A percentile compares a stretch with the other conserved stretches of the same genome.
Evolutionary conservation across 768 basidiomycete species (phyloP).

Genomic region (Amanita polypyramis): DNA sequence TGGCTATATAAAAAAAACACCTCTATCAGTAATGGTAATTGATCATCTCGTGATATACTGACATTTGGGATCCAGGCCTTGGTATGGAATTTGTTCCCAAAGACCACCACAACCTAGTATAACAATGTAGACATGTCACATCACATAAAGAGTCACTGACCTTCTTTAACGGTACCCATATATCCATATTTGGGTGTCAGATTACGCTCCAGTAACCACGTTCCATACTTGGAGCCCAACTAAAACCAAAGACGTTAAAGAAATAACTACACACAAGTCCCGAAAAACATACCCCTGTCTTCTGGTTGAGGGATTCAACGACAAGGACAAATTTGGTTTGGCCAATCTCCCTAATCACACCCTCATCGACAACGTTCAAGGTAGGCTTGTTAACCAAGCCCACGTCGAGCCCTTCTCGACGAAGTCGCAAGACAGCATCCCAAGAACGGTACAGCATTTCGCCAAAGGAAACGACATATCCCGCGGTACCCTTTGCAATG

Average conservation of each 20-base stretch:
- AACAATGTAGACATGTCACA: slow-evolving; percentile 10
- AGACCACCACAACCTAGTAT: slow-evolving; percentile 53
- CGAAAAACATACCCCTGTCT: slow-evolving; percentile 54
- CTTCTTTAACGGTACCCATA: slow-evolving; percentile 72
- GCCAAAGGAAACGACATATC: slow-evolving; percentile 79
- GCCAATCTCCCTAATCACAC: slow-evolving; percentile 66
- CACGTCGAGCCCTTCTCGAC: slow-evolving; percentile 66
- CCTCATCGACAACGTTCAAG: slow-evolving; percentile 75
- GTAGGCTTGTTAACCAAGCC: slow-evolving; percentile 83
- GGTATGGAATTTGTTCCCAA: slow-evolving; percentile 76
- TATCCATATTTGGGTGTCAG: slow-evolving; percentile 76
- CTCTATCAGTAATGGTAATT: slow-evolving; percentile 6
- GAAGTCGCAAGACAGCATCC: slow-evolving; percentile 71
- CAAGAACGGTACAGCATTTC: slow-evolving; percentile 80
- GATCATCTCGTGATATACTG: slow-evolving; percentile 17
- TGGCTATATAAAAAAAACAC: slow-evolving; percentile 29
- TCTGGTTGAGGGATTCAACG: slow-evolving; percentile 80
- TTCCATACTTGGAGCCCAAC: slow-evolving; percentile 78
- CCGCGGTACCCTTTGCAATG: slow-evolving; percentile 65
- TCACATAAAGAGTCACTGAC: slow-evolving; percentile 18
- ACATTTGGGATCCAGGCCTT: slow-evolving; percentile 75
- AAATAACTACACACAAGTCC: neutral
- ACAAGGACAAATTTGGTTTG: slow-evolving; percentile 70
- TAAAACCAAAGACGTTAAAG: slow-evolving; percentile 12
- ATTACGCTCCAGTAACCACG: slow-evolving; percentile 76